Evolutionary conservation across 2,329 filamentous ascomycete genomes (phyloP), one percentile per base, ranked within the genome.

Genomic region (Claviceps digitariae): DNA sequence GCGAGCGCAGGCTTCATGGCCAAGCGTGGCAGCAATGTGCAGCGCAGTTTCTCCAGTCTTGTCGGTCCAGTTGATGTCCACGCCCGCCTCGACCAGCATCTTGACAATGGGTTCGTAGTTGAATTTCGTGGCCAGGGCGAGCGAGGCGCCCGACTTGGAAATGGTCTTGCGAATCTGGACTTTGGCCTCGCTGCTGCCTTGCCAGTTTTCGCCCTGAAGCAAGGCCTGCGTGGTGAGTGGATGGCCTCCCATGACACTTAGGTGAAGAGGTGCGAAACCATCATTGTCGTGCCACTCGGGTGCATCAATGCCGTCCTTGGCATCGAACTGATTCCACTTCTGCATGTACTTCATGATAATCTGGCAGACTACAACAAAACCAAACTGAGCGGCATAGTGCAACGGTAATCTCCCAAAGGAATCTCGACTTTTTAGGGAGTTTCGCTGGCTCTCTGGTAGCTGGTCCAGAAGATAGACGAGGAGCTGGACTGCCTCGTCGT

Each of bases 371-470:
- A 89, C 81, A 3, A 93, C 87, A 61, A 96, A 90, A 2, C 93
- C 93, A 64, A 94, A 95, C 65, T 97, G 90, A 0, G 93, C 91
- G 2, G 90, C 90, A 64, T 96, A 96, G 66, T 97, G 91, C 12
- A 97, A 75, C 1, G 91, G 90, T 15, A 91, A 77, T 4, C 91
- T 85, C 2, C 89, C 90, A 56, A 91, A 86, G 0, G 82, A 77
- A 68, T 97, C 91, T 55, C 78, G 82, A 13, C 79, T 78, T 50
- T 78, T 73, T 12, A 97, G 72, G 0, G 85, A 84, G 13, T 66
- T 58, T 12, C 84, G 80, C 60, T 97, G 91, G 10, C 78, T 72
- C 0, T 78, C 74, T 12, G 74, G 78, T 8, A 98, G 75, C 29
- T 76, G 74, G 48, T 90, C 83, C 4, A 98, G 74, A 3, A 84